These are phyloP conservation scores for Fusarium austroafricanum DNA, from an alignment of 2,329 filamentous ascomycete species.

Conservation along the genomic window DNA sequence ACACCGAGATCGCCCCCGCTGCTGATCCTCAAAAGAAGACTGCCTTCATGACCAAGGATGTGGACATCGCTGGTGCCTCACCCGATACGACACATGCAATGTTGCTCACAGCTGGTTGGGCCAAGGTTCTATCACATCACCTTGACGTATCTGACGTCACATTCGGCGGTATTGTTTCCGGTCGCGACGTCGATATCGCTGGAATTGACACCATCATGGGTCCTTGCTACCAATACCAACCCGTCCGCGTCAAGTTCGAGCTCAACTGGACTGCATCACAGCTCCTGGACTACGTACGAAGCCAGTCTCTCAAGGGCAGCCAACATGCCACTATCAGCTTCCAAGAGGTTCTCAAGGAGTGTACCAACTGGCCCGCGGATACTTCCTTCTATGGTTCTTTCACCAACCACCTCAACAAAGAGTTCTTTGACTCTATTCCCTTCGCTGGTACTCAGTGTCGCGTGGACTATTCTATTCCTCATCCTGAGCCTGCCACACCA, in stretches of 20 bases:
- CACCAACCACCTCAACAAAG: slow-evolving; percentile 46
- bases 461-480: slow-evolving; percentile 45
- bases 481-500: slow-evolving; percentile 41
- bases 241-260: slow-evolving; percentile 44
- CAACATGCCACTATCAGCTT: slow-evolving; percentile 43
- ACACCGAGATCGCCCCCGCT: slow-evolving; percentile 34
- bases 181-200: slow-evolving; percentile 38
- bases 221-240: slow-evolving; percentile 48
- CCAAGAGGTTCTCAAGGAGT: slow-evolving; percentile 34
- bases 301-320: slow-evolving; percentile 41
- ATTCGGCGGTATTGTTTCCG: slow-evolving; percentile 46
- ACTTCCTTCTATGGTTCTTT: slow-evolving; percentile 44
- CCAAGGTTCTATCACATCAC: slow-evolving; percentile 40
- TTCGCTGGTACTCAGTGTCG: slow-evolving; percentile 45
- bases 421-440: slow-evolving; percentile 46
- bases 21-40: slow-evolving; percentile 34
- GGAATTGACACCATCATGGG: slow-evolving; percentile 45
- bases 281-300: slow-evolving; percentile 40
- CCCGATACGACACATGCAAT: slow-evolving; percentile 44
- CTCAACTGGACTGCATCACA: slow-evolving; percentile 37
- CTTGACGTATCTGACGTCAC: slow-evolving; percentile 40
- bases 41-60: slow-evolving; percentile 43
- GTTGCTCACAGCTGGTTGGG: slow-evolving; percentile 47
- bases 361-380: slow-evolving; percentile 34
- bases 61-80: slow-evolving; percentile 40